phyloP scores from a whole-genome alignment of 306 rosid genomes.

The Vigna nakashimae region DNA sequence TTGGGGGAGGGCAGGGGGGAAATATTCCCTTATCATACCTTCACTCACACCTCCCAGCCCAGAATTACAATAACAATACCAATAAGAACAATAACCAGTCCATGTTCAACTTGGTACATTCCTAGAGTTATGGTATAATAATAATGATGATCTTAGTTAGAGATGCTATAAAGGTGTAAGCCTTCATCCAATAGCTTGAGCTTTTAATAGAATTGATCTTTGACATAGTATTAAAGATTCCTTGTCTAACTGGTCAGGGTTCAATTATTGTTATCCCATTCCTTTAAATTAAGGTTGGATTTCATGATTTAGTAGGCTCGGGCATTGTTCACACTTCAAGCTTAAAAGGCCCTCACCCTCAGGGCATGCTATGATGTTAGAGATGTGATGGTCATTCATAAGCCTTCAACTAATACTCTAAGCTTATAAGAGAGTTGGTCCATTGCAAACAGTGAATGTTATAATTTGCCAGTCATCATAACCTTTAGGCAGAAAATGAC shows the following conservation, averaged over 20 bases:
- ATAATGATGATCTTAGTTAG: neutral
- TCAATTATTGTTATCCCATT: neutral
- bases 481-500: neutral
- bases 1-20: too few species aligned
- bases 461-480: neutral
- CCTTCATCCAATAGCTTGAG: slow-evolving; percentile 1
- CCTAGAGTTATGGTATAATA: neutral
- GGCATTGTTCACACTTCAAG: neutral
- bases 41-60: neutral
- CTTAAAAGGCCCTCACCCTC: neutral
- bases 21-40: neutral
- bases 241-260: neutral
- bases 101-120: neutral
- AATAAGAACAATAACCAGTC: neutral
- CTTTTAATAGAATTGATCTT: neutral
- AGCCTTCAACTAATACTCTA: neutral
- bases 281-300: neutral
- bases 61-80: neutral
- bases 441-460: slow-evolving; percentile 3
- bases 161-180: neutral
- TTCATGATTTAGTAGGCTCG: neutral
- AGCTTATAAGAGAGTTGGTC: neutral
- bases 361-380: neutral
- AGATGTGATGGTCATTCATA: neutral
- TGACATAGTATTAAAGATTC: slow-evolving; percentile 3